These are phyloP conservation scores for Wickerhamiella alocasiicola DNA, from an alignment of 805 yeast species.

Conservation along the genomic window DNA sequence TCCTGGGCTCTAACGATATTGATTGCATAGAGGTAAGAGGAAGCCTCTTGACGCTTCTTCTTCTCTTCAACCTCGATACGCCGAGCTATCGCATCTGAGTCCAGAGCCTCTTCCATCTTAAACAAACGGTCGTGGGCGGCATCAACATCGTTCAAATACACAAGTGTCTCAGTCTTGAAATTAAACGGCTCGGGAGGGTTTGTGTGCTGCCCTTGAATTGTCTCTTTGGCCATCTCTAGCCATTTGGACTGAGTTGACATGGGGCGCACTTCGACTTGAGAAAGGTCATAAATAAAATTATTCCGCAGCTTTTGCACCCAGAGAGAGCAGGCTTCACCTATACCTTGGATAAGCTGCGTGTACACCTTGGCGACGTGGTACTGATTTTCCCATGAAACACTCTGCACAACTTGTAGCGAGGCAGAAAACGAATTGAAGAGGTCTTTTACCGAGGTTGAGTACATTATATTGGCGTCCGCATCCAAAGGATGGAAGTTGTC, in stretches of 20 bases:
- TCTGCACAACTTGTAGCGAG: conserved; percentile 42
- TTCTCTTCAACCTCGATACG: conserved; percentile 23
- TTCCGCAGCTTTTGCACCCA: conserved; percentile 30
- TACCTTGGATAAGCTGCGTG: conserved; percentile 47
- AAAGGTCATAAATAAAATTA: conserved; percentile 17
- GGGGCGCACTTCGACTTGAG: not conserved
- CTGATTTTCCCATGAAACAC: conserved; percentile 53
- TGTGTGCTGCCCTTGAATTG: conserved; percentile 21
- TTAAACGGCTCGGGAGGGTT: conserved; percentile 39
- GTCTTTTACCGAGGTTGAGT: conserved; percentile 55
- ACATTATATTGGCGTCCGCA: conserved; percentile 25
- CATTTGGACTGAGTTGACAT: conserved; percentile 3
- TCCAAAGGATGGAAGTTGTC: conserved; percentile 49
- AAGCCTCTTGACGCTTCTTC: not conserved
- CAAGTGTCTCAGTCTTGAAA: conserved; percentile 51
- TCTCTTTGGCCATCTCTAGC: conserved; percentile 19
- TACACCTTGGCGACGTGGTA: conserved; percentile 50
- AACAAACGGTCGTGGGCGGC: conserved; percentile 22
- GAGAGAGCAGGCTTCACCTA: conserved; percentile 49
- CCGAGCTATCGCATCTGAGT: conserved; percentile 40
- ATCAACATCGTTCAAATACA: conserved; percentile 57
- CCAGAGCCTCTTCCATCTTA: conserved; percentile 32
- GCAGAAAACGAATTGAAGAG: conserved; percentile 51
- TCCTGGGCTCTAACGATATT: conserved; percentile 53
- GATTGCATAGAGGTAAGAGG: conserved; percentile 40